Evolutionary conservation across 2,329 filamentous ascomycete genomes (phyloP).

Genomic region (Aspergillus ochraceoroseus): DNA sequence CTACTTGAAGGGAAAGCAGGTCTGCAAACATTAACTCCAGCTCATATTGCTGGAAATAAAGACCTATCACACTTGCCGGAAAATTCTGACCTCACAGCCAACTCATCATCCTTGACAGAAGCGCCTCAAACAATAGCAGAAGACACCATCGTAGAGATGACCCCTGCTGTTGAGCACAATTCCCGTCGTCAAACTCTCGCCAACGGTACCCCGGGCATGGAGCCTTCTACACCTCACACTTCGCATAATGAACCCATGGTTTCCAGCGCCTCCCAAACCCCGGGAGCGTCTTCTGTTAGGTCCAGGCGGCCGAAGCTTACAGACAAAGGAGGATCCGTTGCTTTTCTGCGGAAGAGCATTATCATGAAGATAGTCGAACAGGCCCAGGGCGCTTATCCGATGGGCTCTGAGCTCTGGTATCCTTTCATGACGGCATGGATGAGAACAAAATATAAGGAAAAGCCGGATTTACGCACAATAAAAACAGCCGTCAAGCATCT

Average conservation of each 20-base stretch:
- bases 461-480: slow-evolving; percentile 52
- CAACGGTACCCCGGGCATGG: not conserved
- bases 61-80: too few relatives aligned
- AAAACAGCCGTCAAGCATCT: slow-evolving; percentile 49
- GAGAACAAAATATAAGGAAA: slow-evolving; percentile 41
- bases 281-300: not conserved
- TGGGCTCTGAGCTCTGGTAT: slow-evolving; percentile 52
- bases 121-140: too few relatives aligned
- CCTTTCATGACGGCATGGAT: slow-evolving; percentile 54
- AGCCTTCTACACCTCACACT: slow-evolving; percentile 2
- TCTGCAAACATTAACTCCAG: too few relatives aligned
- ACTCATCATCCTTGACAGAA: too few relatives aligned
- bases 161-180: not conserved
- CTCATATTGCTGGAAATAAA: too few relatives aligned
- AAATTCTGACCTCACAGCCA: too few relatives aligned
- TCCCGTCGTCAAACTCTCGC: not conserved
- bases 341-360: slow-evolving; percentile 46
- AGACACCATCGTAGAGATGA: not conserved
- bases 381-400: slow-evolving; percentile 53
- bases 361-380: slow-evolving; percentile 52
- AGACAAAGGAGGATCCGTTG: slow-evolving; percentile 43
- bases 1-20: not conserved
- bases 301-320: slow-evolving; percentile 2
- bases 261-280: slow-evolving; percentile 1
- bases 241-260: not conserved